Evolutionary conservation across 495 filamentous ascomycete genomes (phyloP), one percentile per base, ranked within the genome.

Genomic region (Lichina pygmaea): DNA sequence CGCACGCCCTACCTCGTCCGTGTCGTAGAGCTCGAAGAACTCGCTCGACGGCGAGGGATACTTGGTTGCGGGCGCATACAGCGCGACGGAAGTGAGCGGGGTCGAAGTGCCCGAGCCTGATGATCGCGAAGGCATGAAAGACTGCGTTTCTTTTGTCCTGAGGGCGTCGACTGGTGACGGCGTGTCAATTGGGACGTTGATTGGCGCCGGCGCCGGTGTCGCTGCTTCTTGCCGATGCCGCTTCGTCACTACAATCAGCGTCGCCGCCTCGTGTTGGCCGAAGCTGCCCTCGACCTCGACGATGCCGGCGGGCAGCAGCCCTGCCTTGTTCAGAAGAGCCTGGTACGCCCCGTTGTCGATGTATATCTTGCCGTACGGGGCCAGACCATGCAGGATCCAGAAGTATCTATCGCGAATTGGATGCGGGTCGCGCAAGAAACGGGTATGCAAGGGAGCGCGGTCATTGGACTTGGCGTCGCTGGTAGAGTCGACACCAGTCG

Each of bases 341-440:
- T 66, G 62, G 55, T 84, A 74, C 2, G 89, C 86, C 37, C 89
- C 89, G 9, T 71, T 63, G 59, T 97, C 89, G 55, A 97, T 93
- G 56, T 78, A 93, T 7, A 97, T 51, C 11, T 77, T 93, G 1
- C 89, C 89, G 51, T 89, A 83, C 3, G 91, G 81, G 5, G 77
- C 75, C n/a, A 95, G 71, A 30, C 89, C 89, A 54, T 97, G 80
- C 0, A 95, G 73, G 43, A 97, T 73, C 89, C 91, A 95, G 67
- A 97, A 94, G 52, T 84, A 81, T 42, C 85, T 77, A 52, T 93
- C 89, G 38, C 83, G 75, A 30, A 97, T 84, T 0, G 86, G 83
- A 24, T 80, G 71, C 0, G 72, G 66, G n/a, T 81, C 82, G 6
- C 84, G 83, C 12, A 93, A 68, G 61, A 97, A 97, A 45, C 89